Conservation (phyloP, 2,329 filamentous ascomycete genomes). For the Colletotrichum aenigma region DNA sequence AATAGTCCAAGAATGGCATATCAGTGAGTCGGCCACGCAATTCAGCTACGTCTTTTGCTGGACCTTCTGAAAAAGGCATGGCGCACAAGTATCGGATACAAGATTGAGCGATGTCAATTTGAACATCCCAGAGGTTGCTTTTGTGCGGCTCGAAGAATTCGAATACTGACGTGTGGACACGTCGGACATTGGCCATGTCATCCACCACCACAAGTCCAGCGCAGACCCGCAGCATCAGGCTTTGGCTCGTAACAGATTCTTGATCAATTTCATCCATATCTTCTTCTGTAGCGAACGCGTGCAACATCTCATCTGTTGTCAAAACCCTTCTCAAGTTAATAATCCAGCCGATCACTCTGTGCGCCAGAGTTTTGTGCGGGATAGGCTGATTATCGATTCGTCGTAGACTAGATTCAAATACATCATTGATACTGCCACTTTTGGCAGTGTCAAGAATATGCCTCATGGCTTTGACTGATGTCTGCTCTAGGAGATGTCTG, state of each 20-base stretch:
- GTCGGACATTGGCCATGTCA: not conserved
- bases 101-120: not conserved
- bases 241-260: not conserved
- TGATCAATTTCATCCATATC: fast-evolving
- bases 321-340: not conserved
- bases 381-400: not conserved
- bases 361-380: fast-evolving
- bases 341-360: not conserved
- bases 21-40: not conserved
- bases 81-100: not conserved
- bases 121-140: not conserved
- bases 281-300: not conserved
- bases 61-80: not conserved
- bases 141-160: not conserved
- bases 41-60: not conserved
- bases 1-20: not conserved
- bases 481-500: not conserved
- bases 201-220: not conserved
- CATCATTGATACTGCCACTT: not conserved
- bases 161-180: not conserved
- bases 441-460: not conserved
- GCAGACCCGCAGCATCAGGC: not conserved
- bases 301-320: fast-evolving
- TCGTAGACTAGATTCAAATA: not conserved
- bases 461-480: not conserved